Base-by-base conservation (phyloP, 1,139 yeast species). In the Saccharomycopsis crataegensis region DNA sequence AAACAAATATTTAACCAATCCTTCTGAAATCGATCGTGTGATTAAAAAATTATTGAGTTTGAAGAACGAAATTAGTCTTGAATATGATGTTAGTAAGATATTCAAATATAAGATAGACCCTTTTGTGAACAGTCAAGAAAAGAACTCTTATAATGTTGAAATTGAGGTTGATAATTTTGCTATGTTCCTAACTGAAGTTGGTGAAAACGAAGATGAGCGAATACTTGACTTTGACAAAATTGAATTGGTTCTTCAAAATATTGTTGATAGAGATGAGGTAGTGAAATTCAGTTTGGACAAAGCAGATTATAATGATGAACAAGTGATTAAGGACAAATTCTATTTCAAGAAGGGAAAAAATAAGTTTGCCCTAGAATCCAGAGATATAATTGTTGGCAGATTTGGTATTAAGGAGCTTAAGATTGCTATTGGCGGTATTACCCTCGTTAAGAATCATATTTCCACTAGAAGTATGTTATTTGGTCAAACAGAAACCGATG, bases 101-200 rank as follows among this genome's bases (percentile, higher is more conserved):
- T 57, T 55, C 48, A 43, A 48, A 36, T 56, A 42, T 16, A 48
- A 53, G 16, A 49, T 56, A 17, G 22, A 41, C 28, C 58, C 58
- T 9, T 49, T 37, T 45, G 53, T 56, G 16, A 50, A 58, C 1
- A 59, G 62, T 40, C 66, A 62, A 6, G 58, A 58, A 2, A 54
- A 63, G 32, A 48, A 57, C n/a, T 44, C 67, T 8, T 62, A 61
- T 1, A 59, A 59, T 31, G 37, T 75, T 11, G 62, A 61, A 1
- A 50, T 70, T 1, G 54, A 58, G 8, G 45, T 63, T 5, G 66
- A 65, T 6, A 60, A 64, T 17, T 49, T 62, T 11, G n/a, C 43
- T 9, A 51, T 62, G 22, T 50, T 46, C 41, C 48, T 47, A 16
- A 16, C 31, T 12, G 48, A 43, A 7, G 33, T 41, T 8, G 14